phyloP scores from a whole-genome alignment of 495 filamentous ascomycete species.

The Coniosporium apollinis region DNA sequence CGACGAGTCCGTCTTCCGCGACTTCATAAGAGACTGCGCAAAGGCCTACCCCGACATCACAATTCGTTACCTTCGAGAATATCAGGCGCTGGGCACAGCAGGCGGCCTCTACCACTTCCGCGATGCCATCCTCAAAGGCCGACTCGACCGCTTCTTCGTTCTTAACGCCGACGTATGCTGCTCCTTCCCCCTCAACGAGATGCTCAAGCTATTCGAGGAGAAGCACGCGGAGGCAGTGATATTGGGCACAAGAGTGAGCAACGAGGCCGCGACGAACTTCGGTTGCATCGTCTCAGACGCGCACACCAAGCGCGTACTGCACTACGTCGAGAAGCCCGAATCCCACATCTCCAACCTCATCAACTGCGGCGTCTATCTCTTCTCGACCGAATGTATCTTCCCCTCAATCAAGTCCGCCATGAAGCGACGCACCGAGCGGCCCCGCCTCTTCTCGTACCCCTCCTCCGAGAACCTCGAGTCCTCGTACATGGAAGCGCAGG shows the following conservation, averaged over 20 bases:
- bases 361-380: conserved; percentile 98
- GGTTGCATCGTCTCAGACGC: conserved; percentile 95
- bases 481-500: conserved; percentile 51
- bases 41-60: conserved; percentile 76
- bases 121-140: conserved; percentile 93
- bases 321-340: conserved; percentile 99
- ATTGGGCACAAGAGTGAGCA: conserved; percentile 78
- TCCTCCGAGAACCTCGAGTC: conserved; percentile 85
- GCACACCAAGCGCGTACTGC: conserved; percentile 86
- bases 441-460: conserved; percentile 81
- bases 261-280: conserved; percentile 89
- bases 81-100: conserved; percentile 88
- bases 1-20: conserved; percentile 88
- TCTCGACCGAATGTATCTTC: conserved; percentile 89
- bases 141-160: conserved; percentile 88
- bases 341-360: conserved; percentile 97
- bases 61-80: conserved; percentile 94
- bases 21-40: conserved; percentile 85
- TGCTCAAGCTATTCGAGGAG: conserved; percentile 84
- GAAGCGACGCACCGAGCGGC: conserved; percentile 84
- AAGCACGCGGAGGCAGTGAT: conserved; percentile 97
- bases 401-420: conserved; percentile 88
- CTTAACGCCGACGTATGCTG: conserved; percentile 99
- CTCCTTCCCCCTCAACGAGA: conserved; percentile 90
- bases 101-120: conserved; percentile 98